Evolutionary conservation across 164 flowering plant species (phyloP).

Genomic region (Dillenia turbinata): DNA sequence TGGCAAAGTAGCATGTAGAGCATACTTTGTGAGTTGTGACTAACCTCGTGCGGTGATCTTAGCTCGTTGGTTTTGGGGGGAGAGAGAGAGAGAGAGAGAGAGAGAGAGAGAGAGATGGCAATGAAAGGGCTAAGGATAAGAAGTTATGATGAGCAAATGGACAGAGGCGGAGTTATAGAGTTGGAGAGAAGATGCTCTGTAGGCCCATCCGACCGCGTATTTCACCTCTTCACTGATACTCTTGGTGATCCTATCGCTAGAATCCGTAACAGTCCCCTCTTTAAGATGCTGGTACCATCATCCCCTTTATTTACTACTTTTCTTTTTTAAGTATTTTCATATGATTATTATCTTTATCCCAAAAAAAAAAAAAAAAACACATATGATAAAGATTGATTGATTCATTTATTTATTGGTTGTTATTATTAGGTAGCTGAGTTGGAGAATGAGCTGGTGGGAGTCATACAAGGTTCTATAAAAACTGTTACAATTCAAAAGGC

Average conservation of each 20-base stretch:
- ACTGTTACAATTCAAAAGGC: constrained; percentile 22
- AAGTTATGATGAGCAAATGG: constrained; percentile 35
- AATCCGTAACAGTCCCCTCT: constrained; percentile 48
- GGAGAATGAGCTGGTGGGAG: constrained; percentile 51
- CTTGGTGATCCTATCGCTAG: constrained; percentile 79
- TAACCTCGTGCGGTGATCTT: not conserved
- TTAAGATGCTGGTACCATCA: constrained; percentile 52
- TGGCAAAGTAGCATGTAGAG: too few relatives aligned
- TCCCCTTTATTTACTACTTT: not conserved
- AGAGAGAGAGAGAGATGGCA: constrained; percentile 12
- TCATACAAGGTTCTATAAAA: constrained; percentile 63
- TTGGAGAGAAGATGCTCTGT: constrained; percentile 62
- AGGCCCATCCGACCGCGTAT: constrained; percentile 35
- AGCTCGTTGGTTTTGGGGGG: not conserved
- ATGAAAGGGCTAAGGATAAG: constrained; percentile 31
- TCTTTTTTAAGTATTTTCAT: not conserved
- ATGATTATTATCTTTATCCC: not conserved
- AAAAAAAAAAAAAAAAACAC: not conserved
- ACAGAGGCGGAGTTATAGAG: constrained; percentile 42
- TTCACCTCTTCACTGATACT: constrained; percentile 48
- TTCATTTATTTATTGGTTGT: not conserved
- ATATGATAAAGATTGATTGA: not conserved
- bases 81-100: not conserved
- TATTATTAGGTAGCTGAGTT: constrained; percentile 57
- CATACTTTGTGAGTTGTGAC: too few relatives aligned